These are phyloP conservation scores for Tolypocladium endophyticum DNA, from an alignment of 2,329 filamentous ascomycete species.

Conservation along the genomic window DNA sequence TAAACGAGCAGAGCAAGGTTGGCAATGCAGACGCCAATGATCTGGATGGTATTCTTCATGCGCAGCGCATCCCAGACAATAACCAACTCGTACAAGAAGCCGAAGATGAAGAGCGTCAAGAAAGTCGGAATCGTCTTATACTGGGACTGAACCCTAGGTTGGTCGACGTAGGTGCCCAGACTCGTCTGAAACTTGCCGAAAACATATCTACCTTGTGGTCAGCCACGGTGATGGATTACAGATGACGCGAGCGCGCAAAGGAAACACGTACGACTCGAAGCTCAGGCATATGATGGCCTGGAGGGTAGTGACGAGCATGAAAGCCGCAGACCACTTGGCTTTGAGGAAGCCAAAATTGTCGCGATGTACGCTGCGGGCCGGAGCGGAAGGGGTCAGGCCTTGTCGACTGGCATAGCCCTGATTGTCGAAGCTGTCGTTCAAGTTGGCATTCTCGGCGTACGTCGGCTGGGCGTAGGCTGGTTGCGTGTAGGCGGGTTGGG, in stretches of 20 bases:
- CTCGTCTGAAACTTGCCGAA: slow-evolving; percentile 76
- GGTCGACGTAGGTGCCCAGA: slow-evolving; percentile 31
- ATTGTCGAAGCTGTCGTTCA: slow-evolving; percentile 17
- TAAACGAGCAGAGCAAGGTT: slow-evolving; percentile 90
- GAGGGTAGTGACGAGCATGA: slow-evolving; percentile 60
- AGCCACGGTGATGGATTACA: slow-evolving; percentile 7
- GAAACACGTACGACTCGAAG: slow-evolving; percentile 67
- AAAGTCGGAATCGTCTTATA: slow-evolving; percentile 82
- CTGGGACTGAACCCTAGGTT: slow-evolving; percentile 33
- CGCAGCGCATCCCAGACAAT: slow-evolving; percentile 89
- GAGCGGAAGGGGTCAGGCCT: slow-evolving; percentile 21
- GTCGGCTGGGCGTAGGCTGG: slow-evolving; percentile 14
- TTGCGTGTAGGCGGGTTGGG: slow-evolving; percentile 17
- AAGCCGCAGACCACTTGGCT: slow-evolving; percentile 80
- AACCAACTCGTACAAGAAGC: slow-evolving; percentile 83
- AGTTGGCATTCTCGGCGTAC: slow-evolving; percentile 16
- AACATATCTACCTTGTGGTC: slow-evolving; percentile 54
- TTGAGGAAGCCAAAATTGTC: slow-evolving; percentile 60
- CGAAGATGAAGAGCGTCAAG: slow-evolving; percentile 92
- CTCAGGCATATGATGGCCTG: slow-evolving; percentile 74
- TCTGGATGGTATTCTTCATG: slow-evolving; percentile 95
- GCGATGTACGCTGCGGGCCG: slow-evolving; percentile 18
- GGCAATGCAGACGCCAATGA: slow-evolving; percentile 89
- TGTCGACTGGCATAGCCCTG: slow-evolving; percentile 27
- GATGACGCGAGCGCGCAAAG: not conserved